phyloP scores from a whole-genome alignment of 2,329 filamentous ascomycete species.

The Cladosporium sp. region DNA sequence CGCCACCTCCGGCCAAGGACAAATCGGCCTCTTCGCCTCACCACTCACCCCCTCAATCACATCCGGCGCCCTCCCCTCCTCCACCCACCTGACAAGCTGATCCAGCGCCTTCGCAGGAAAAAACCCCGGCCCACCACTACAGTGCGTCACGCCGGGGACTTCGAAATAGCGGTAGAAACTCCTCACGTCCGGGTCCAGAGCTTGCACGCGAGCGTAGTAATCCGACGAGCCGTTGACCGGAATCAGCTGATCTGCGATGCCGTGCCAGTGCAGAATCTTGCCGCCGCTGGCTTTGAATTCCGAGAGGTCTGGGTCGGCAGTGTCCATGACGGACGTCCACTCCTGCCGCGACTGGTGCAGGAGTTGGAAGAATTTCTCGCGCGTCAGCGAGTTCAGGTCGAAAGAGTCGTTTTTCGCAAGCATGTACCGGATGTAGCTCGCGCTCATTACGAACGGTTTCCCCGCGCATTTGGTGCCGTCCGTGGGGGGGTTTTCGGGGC shows the following conservation, averaged over 20 bases:
- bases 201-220: conserved; percentile 30
- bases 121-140: conserved; percentile 29
- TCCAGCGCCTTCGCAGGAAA: conserved; percentile 20
- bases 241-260: conserved; percentile 27
- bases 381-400: conserved; percentile 36
- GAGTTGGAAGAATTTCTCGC: conserved; percentile 39
- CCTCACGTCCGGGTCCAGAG: conserved; percentile 21
- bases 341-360: conserved; percentile 36
- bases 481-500: conserved; percentile 37
- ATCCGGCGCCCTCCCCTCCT: conserved; percentile 26
- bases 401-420: conserved; percentile 44
- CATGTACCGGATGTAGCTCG: conserved; percentile 48
- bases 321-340: conserved; percentile 38
- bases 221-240: conserved; percentile 28
- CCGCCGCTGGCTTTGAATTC: conserved; percentile 31
- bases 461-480: conserved; percentile 39
- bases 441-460: conserved; percentile 41
- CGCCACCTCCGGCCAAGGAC: conserved; percentile 32
- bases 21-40: conserved; percentile 44
- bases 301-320: conserved; percentile 31
- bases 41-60: conserved; percentile 33
- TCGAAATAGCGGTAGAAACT: conserved; percentile 38
- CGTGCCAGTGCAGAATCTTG: conserved; percentile 10
- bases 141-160: conserved; percentile 38
- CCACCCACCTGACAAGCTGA: conserved; percentile 27